A percentile compares a stretch with the other conserved stretches of the same genome.
Conservation (phyloP, 2,329 filamentous ascomycete species). For the Aspergillus piperis region DNA sequence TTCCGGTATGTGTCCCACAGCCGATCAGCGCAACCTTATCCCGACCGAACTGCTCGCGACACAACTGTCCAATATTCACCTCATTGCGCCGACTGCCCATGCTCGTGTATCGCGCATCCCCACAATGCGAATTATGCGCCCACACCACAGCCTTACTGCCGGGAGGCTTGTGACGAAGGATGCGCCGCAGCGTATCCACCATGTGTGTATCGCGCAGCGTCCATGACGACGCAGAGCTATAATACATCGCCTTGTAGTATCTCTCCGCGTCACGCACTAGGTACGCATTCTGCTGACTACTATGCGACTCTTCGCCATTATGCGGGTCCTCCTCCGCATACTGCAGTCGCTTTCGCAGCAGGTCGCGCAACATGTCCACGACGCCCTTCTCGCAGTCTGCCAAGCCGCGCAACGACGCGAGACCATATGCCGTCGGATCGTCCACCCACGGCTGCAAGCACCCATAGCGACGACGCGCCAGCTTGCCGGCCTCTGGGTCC, state of each 20-base stretch:
- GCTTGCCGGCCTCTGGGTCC: constrained; percentile 46
- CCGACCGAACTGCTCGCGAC: constrained; percentile 47
- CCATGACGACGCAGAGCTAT: constrained; percentile 52
- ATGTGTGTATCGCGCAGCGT: constrained; percentile 56
- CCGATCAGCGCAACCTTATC: constrained; percentile 49
- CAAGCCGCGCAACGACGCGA: constrained; percentile 45
- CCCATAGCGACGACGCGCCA: constrained; percentile 49
- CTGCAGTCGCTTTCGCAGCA: constrained; percentile 47
- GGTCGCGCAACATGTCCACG: constrained; percentile 47
- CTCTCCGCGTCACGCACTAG: constrained; percentile 52
- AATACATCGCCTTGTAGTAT: constrained; percentile 57
- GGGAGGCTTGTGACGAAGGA: constrained; percentile 44
- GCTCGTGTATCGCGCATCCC: constrained; percentile 55
- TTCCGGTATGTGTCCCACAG: constrained; percentile 54
- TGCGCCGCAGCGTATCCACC: constrained; percentile 51
- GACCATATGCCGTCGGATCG: constrained; percentile 53
- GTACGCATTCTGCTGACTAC: constrained; percentile 54
- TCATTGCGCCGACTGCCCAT: constrained; percentile 50
- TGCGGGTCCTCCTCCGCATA: constrained; percentile 34
- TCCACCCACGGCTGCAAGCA: constrained; percentile 53
- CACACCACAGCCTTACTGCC: constrained; percentile 53
- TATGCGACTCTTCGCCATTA: constrained; percentile 52
- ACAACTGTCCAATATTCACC: constrained; percentile 58
- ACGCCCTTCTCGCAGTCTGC: constrained; percentile 51
- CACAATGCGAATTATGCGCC: constrained; percentile 57